Evolutionary conservation across 306 rosid species (phyloP).

Genomic region (Casuarina glauca): DNA sequence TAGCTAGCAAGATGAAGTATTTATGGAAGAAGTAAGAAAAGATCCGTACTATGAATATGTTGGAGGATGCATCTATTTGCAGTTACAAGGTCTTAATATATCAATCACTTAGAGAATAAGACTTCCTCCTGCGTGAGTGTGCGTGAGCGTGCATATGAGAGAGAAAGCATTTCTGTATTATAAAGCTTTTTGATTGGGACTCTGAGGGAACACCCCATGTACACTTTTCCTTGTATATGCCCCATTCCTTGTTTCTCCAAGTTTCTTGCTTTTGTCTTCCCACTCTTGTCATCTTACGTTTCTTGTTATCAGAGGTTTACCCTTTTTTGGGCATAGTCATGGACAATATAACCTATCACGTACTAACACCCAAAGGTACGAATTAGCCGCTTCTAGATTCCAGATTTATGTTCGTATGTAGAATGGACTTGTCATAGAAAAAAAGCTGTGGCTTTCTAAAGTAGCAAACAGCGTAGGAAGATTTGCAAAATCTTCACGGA

Average conservation of each 20-base stretch:
- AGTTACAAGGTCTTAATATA: constrained; percentile 79
- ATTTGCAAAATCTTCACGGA: constrained; percentile 36
- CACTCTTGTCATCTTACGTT: constrained; percentile 40
- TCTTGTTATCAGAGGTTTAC: constrained; percentile 29
- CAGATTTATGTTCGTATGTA: constrained; percentile 30
- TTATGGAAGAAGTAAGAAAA: constrained; percentile 39
- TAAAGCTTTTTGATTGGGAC: constrained; percentile 47
- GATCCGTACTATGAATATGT: constrained; percentile 37
- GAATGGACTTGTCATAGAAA: constrained; percentile 49
- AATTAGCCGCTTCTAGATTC: constrained; percentile 34
- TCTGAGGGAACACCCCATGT: constrained; percentile 37
- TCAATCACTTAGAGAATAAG: constrained; percentile 49
- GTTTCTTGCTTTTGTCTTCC: constrained; percentile 39
- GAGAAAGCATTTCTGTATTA: constrained; percentile 18
- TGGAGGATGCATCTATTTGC: constrained; percentile 47
- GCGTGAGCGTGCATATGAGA: constrained; percentile 18
- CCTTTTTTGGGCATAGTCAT: constrained; percentile 37
- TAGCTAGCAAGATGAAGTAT: constrained; percentile 25
- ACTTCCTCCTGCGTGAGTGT: constrained; percentile 18
- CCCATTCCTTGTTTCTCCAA: constrained; percentile 37
- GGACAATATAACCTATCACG: constrained; percentile 26
- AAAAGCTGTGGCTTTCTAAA: constrained; percentile 47
- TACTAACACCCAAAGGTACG: constrained; percentile 41
- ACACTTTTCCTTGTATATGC: constrained; percentile 32
- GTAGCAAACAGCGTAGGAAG: constrained; percentile 37